Conservation (phyloP, 202 grass and related monocot genomes). For the Musa balbisiana region DNA sequence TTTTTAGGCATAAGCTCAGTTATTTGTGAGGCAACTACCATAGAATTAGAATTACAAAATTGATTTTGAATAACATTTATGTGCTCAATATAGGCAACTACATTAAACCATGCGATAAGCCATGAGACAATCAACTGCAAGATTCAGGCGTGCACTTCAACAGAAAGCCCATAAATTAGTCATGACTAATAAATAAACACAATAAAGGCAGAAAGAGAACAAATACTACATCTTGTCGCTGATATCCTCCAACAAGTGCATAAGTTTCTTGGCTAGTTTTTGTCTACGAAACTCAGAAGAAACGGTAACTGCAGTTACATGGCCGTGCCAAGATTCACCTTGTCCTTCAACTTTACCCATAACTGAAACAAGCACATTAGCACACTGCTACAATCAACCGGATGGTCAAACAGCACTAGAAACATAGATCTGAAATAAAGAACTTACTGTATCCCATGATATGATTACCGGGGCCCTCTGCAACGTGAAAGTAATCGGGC, state of each 20-base stretch:
- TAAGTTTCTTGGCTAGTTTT: conserved; percentile 90
- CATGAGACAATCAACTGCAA: neutral
- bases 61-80: no score
- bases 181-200: neutral
- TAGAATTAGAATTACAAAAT: no score
- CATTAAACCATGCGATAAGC: neutral
- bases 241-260: conserved; percentile 86
- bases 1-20: no score
- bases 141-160: neutral
- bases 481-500: conserved; percentile 91
- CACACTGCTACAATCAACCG: neutral
- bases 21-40: no score
- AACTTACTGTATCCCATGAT: conserved; percentile 96
- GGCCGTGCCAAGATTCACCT: conserved; percentile 98
- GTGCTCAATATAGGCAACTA: no score
- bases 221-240: conserved; percentile 82
- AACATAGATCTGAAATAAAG: neutral
- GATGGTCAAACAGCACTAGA: neutral
- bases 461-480: conserved; percentile 51
- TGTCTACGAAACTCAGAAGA: conserved; percentile 75
- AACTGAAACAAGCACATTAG: conserved; percentile 34
- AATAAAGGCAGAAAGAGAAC: neutral
- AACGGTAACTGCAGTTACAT: conserved; percentile 89
- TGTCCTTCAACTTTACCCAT: conserved; percentile 99
- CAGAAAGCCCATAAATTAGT: conserved; percentile 5